A percentile compares a stretch with the other conserved stretches of the same genome.
These are phyloP conservation scores for Geosmithia flava DNA, from an alignment of 2,329 filamentous ascomycete species.

Conservation along the genomic window DNA sequence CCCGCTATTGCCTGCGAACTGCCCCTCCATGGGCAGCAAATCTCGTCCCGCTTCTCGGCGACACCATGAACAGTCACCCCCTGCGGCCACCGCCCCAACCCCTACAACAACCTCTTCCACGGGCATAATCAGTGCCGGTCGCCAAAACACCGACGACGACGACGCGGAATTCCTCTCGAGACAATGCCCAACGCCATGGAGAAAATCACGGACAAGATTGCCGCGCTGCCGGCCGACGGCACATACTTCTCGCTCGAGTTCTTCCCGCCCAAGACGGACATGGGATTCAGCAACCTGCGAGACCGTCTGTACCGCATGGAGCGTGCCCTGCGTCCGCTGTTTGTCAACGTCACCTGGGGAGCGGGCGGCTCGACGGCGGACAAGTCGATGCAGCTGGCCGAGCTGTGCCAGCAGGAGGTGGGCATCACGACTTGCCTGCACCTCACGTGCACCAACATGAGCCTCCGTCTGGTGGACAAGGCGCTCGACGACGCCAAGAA, in stretches of 20 bases:
- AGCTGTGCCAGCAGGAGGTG: slow-evolving; percentile 86
- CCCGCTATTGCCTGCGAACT: background rate
- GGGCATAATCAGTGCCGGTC: background rate
- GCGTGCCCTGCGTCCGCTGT: slow-evolving; percentile 76
- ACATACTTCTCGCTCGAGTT: slow-evolving; percentile 97
- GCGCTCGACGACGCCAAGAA: slow-evolving; percentile 83
- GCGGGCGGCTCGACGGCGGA: slow-evolving; percentile 84
- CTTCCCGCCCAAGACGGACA: slow-evolving; percentile 94
- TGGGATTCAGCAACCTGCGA: slow-evolving; percentile 90
- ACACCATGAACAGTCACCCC: background rate
- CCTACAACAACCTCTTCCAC: background rate
- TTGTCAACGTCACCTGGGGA: slow-evolving; percentile 97
- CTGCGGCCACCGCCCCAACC: background rate
- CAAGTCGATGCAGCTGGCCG: slow-evolving; percentile 87
- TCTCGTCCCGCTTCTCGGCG: background rate
- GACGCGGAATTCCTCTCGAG: too few species aligned
- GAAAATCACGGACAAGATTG: slow-evolving; percentile 92
- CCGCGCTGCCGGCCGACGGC: slow-evolving; percentile 67
- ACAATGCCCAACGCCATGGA: slow-evolving; percentile 39
- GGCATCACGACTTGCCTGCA: slow-evolving; percentile 92
- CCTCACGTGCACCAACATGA: slow-evolving; percentile 98
- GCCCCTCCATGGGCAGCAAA: background rate
- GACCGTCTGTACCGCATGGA: slow-evolving; percentile 93
- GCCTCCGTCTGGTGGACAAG: slow-evolving; percentile 69
- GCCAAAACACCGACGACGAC: too few species aligned